These are phyloP conservation scores for Nicotiana benthamiana DNA, from an alignment of 257 asterid species.

Conservation along the genomic window DNA sequence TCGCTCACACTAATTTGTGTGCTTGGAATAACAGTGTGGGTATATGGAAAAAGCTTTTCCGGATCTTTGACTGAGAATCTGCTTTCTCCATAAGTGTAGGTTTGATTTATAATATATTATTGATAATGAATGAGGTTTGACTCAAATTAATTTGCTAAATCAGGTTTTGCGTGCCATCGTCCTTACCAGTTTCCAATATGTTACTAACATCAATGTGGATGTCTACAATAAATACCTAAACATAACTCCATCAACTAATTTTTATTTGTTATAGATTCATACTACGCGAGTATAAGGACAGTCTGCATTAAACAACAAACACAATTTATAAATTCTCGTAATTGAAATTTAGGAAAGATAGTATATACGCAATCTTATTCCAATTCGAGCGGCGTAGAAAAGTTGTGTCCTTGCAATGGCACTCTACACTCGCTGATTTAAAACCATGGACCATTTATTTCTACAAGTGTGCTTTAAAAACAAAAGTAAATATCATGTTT, in stretches of 20 bases:
- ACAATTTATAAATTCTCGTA: too few relatives aligned
- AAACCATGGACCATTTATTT: neutral
- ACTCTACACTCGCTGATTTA: neutral
- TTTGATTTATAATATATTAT: neutral
- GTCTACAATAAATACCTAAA: neutral
- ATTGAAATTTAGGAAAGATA: too few relatives aligned
- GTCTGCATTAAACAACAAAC: too few relatives aligned
- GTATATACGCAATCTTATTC: too few relatives aligned
- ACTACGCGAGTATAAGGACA: neutral
- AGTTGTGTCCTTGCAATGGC: neutral
- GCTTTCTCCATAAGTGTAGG: neutral
- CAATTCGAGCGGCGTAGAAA: too few relatives aligned
- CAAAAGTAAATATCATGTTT: neutral
- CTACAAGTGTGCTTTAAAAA: neutral
- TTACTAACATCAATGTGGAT: neutral
- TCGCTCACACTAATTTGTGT: neutral
- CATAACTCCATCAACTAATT: neutral
- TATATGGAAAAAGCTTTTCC: neutral
- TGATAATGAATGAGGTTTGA: neutral
- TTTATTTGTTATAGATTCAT: neutral
- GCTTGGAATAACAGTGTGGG: neutral
- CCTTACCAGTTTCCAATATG: neutral
- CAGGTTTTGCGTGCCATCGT: neutral
- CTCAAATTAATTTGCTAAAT: neutral
- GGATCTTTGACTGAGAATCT: neutral